Conservation (phyloP, 805 yeast genomes). For the Alloascoidea africana region DNA sequence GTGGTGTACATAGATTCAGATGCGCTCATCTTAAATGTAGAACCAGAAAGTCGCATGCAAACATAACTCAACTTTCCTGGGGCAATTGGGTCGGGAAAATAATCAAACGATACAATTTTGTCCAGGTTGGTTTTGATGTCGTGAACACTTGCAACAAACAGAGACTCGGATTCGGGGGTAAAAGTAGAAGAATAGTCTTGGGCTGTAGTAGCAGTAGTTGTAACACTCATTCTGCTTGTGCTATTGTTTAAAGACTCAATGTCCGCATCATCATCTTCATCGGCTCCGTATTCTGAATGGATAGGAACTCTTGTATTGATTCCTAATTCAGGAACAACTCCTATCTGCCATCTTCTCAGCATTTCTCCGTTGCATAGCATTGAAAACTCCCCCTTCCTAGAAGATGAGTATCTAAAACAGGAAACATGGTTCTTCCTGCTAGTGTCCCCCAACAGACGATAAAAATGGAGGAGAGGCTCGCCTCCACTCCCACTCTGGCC, state of each 20-base stretch:
- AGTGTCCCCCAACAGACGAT: constrained; percentile 45
- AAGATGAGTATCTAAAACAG: constrained; percentile 54
- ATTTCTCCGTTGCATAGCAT: constrained; percentile 67
- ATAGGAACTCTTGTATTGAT: constrained; percentile 14
- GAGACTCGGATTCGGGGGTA: constrained; percentile 27
- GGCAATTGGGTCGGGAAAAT: constrained; percentile 37
- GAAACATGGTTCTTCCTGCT: constrained; percentile 44
- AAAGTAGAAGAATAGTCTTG: constrained; percentile 8
- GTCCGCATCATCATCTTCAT: constrained; percentile 9
- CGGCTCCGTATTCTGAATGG: constrained; percentile 9
- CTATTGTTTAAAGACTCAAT: constrained; percentile 4
- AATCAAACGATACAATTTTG: constrained; percentile 75
- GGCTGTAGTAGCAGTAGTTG: no score
- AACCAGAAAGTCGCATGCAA: constrained; percentile 87
- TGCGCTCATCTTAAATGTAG: constrained; percentile 67
- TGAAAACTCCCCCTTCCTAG: constrained; percentile 56
- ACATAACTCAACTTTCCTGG: constrained; percentile 49
- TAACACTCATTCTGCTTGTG: no score
- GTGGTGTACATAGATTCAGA: constrained; percentile 48
- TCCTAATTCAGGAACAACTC: constrained; percentile 27
- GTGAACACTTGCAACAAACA: constrained; percentile 62
- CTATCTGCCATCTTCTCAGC: constrained; percentile 70
- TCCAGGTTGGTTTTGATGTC: constrained; percentile 68
- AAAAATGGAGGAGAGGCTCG: constrained; percentile 43
- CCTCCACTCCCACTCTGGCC: constrained; percentile 24